Base-by-base conservation (phyloP, 2,329 filamentous ascomycete species). In the Aciculosporium take region DNA sequence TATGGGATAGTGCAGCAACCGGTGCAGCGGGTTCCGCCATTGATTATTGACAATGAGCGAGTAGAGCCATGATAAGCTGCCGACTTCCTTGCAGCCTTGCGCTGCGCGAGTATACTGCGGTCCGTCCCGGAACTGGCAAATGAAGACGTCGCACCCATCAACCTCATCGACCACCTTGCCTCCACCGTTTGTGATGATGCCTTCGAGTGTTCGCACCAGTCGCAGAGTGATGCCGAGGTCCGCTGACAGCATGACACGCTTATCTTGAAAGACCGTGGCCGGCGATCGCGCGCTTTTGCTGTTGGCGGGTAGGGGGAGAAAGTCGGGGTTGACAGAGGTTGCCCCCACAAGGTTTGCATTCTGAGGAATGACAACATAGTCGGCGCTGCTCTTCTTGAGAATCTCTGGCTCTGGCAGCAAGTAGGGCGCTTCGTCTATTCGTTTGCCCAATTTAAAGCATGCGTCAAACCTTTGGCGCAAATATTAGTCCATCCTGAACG, bases 1-100 rank as follows among this genome's bases (percentile, higher is more conserved):
- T 12, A 94, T 57, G 0, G 91, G 91, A 50, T 98, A 98, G 56
- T 98, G 91, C 20, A 98, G 68, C 24, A 96, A 69, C 38, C 86
- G 79, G 33, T 78, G 76, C 44, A 87, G 67, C 0, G 91, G 89
- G 10, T 83, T 88, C 2, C 84, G 89, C 84, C 88, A 98, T 46
- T 78, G 70, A 55, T 94, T 88, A 51, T 83, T 77, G 3, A 85
- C 85, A 55, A 96, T 93, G 41, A 98, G 68, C 59, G 89, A 80
- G 59, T 91, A 96, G 10, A 98, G 69, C 91, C 91, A 98, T 1
- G 87, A 79, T 18, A 98, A 66, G 56, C 93, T 98, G 13, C 88
- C 91, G 10, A 98, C 84, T 32, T 88, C 79, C 52, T 89, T 94
- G 42, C 78, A 76, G 10, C 71, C 67, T 51, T 82, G 79, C 0